phyloP scores from a whole-genome alignment of 768 basidiomycete species.

The Lentinula boryana region DNA sequence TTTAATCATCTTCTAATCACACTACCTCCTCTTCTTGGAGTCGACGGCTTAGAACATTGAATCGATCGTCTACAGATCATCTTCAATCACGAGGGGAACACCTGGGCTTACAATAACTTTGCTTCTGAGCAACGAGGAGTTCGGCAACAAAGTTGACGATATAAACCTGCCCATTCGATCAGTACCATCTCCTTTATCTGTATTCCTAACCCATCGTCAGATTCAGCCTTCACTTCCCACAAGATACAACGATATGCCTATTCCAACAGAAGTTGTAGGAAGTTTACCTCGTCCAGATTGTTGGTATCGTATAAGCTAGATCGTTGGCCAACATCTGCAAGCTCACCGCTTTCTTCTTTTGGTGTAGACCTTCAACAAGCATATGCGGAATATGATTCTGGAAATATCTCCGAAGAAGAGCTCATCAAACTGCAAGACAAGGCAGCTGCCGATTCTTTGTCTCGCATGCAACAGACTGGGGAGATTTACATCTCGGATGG shows the following conservation, averaged over 20 bases:
- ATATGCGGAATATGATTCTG: background rate
- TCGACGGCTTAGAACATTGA: background rate
- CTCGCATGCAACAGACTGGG: slow-evolving; percentile 4
- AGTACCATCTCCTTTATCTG: background rate
- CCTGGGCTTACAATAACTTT: background rate
- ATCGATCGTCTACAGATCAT: background rate
- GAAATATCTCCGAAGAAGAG: slow-evolving; percentile 1
- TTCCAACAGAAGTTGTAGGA: slow-evolving; percentile 7
- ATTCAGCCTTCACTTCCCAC: background rate
- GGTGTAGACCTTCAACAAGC: slow-evolving; percentile 1
- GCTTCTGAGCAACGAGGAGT: background rate
- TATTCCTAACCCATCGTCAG: background rate
- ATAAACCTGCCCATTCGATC: background rate
- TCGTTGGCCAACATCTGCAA: background rate
- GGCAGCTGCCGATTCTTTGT: slow-evolving; percentile 2
- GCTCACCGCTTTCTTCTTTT: background rate
- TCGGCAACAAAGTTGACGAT: background rate
- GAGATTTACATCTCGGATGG: slow-evolving; percentile 3
- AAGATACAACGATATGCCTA: background rate
- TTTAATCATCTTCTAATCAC: background rate
- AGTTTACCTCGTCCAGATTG: slow-evolving; percentile 5
- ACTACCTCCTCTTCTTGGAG: background rate
- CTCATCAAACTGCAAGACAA: slow-evolving; percentile 4
- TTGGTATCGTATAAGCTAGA: background rate
- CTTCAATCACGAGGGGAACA: background rate